Base-by-base conservation (phyloP, 345 rosid species). In the Rhodomyrtus tomentosa region DNA sequence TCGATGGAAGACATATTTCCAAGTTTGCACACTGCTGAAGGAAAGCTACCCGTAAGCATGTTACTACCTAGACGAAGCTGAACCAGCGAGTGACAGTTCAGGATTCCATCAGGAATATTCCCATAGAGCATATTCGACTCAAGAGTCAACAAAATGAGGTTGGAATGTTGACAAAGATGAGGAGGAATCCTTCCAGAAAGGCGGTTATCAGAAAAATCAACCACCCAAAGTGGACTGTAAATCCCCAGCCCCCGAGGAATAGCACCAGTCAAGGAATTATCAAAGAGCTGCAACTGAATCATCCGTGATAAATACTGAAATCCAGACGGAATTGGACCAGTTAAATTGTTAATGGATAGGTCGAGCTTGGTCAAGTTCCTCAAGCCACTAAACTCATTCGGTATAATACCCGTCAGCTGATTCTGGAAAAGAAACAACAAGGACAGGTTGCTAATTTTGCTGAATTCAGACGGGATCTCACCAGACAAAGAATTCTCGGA, bases 281-380 rank as follows among this genome's bases (percentile, higher is more conserved):
- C 92, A 83, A 94, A 95, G 83, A 97, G 95, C 98, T 97, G 99
- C 86, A 97, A 89, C 92, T 91, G 95, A 80, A 87, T 59, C 92
- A 95, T 85, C 49, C 91, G 86, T 59, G 93, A 93, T 88, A 95
- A 90, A 86, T 93, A 90, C 84, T 95, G 94, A 56, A 97, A 92
- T 83, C 95, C 92, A 3, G 59, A 84, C 14, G 99, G 99, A 73
- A 97, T 91, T 36, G 92, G 90, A 85, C 99, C 98, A 15, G 91
- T 88, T 52, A 97, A 90, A 36, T 86, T 83, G 86, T 97, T 97
- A 53, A 94, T 95, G 45, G 99, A 97, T 79, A 97, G 96, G 86
- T 97, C 98, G 48, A 97, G 95, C 89, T 90, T 95, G 20, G 83
- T 86, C 88, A 97, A 87, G 89, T 95, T 95, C 88, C 74, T 90